A percentile compares a stretch with the other conserved stretches of the same genome.
These are phyloP conservation scores for Ashbya aceris DNA, from an alignment of 1,139 yeast genomes.

Conservation along the genomic window DNA sequence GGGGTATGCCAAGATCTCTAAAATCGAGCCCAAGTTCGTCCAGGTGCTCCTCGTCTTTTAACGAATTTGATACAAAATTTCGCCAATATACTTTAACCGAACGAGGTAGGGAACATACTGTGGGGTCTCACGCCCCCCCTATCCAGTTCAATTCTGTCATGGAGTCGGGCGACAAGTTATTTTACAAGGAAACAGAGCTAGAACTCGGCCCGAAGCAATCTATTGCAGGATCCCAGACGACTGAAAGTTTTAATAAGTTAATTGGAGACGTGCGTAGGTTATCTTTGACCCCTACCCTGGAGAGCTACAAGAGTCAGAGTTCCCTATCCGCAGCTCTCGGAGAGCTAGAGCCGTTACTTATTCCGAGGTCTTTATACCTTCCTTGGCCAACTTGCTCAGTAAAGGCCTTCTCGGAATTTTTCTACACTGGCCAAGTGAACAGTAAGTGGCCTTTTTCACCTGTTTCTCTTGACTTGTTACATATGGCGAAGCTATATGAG, in stretches of 20 bases:
- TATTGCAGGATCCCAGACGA: neutral
- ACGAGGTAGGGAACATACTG: too few species aligned
- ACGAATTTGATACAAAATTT: neutral
- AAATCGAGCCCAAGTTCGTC: slow-evolving; percentile 25
- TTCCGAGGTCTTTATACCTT: slow-evolving; percentile 58
- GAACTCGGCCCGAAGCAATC: neutral
- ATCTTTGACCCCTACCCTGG: slow-evolving; percentile 19
- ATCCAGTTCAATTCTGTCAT: too few species aligned
- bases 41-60: slow-evolving; percentile 17
- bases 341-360: slow-evolving; percentile 45
- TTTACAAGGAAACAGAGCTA: neutral
- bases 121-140: too few species aligned
- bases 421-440: slow-evolving; percentile 72
- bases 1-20: slow-evolving; percentile 8
- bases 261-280: slow-evolving; percentile 6
- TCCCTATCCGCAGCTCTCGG: slow-evolving; percentile 9
- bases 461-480: slow-evolving; percentile 53
- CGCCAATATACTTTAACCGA: too few species aligned
- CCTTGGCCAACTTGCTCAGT: slow-evolving; percentile 58
- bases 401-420: slow-evolving; percentile 58
- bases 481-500: slow-evolving; percentile 53
- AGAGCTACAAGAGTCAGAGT: slow-evolving; percentile 15
- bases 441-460: slow-evolving; percentile 63
- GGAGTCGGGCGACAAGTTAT: neutral
- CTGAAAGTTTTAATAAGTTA: neutral